These are phyloP conservation scores for Trichoderma aggressivum DNA, from an alignment of 2,329 filamentous ascomycete species.

Conservation along the genomic window DNA sequence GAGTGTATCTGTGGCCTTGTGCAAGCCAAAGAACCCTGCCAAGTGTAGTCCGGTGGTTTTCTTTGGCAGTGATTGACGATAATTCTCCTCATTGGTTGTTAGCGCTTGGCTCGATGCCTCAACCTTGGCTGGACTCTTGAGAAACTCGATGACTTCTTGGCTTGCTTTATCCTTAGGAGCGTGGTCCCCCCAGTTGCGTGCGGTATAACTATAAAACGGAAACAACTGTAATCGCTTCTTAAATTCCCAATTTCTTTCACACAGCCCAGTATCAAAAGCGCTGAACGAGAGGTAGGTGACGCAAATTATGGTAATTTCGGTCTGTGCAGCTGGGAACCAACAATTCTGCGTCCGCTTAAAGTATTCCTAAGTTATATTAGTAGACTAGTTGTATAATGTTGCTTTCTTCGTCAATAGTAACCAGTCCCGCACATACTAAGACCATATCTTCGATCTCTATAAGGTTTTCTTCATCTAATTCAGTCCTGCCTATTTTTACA, in stretches of 20 bases:
- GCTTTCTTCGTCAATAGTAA: not conserved
- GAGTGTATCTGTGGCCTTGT: not conserved
- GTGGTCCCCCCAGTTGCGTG: not conserved
- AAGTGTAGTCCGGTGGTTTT: not conserved
- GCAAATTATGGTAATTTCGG: not conserved
- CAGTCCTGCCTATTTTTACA: not conserved
- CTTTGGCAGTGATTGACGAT: not conserved
- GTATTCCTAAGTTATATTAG: conserved; percentile 9
- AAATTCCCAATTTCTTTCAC: not conserved
- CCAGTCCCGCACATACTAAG: conserved; percentile 3
- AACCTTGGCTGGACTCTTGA: not conserved
- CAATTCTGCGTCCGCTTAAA: not conserved
- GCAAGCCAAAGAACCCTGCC: not conserved
- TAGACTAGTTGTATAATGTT: conserved; percentile 1
- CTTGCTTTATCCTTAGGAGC: not conserved
- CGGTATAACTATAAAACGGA: not conserved
- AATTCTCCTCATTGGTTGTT: not conserved
- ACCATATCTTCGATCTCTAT: not conserved
- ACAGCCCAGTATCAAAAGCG: not conserved
- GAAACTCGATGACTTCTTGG: not conserved
- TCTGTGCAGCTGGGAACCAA: not conserved
- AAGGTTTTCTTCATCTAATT: not conserved
- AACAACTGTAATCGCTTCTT: not conserved
- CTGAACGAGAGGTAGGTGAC: not conserved
- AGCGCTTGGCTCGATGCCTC: not conserved